These are phyloP conservation scores for Cordyceps tenuipes DNA, from an alignment of 2,329 filamentous ascomycete genomes.

Conservation along the genomic window DNA sequence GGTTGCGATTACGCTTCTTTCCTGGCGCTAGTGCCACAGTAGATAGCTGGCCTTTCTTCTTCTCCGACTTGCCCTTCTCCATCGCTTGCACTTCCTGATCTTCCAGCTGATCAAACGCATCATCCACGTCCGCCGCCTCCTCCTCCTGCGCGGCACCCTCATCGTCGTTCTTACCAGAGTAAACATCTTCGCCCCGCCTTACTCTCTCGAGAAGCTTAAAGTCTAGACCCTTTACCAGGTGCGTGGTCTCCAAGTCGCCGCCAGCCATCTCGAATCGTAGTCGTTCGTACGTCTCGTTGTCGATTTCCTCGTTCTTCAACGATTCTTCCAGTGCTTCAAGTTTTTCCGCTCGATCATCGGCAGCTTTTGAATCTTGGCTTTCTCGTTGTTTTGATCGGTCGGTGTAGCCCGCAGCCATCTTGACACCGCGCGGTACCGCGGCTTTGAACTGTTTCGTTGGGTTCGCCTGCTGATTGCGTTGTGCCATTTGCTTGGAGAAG, in stretches of 20 bases:
- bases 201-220: conserved; percentile 67
- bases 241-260: conserved; percentile 70
- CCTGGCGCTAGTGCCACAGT: conserved; percentile 43
- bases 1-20: conserved; percentile 55
- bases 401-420: conserved; percentile 69
- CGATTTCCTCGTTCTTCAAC: conserved; percentile 76
- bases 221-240: conserved; percentile 88
- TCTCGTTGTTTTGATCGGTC: conserved; percentile 67
- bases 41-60: conserved; percentile 55
- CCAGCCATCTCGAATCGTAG: conserved; percentile 70
- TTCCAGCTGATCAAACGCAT: conserved; percentile 55
- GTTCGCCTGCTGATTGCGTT: conserved; percentile 50
- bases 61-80: conserved; percentile 39
- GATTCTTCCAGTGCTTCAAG: conserved; percentile 74
- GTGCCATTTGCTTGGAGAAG: conserved; percentile 78
- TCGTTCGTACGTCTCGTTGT: conserved; percentile 68
- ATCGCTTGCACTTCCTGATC: conserved; percentile 45
- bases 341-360: conserved; percentile 50
- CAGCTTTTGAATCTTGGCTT: conserved; percentile 42
- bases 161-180: conserved; percentile 26
- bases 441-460: conserved; percentile 68
- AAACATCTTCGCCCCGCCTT: conserved; percentile 60
- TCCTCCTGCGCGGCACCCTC: conserved; percentile 19
- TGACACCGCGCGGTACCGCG: conserved; percentile 73
- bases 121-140: conserved; percentile 43